Base-by-base conservation (phyloP, 192 early-diverging fungal species). In the Backusella sp. region DNA sequence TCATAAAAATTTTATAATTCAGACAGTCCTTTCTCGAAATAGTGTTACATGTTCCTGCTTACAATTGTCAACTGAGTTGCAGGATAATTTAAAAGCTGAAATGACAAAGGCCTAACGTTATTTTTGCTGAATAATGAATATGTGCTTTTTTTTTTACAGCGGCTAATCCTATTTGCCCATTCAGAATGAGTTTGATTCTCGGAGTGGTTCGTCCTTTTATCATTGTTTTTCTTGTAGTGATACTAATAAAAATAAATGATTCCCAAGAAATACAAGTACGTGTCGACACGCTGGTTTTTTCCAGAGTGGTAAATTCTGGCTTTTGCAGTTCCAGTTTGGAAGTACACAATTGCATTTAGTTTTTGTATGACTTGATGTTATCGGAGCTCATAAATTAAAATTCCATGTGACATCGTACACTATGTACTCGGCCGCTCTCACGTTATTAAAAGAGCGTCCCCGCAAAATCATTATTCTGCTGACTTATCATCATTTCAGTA, bases 401-500 rank as follows among this genome's bases (percentile, higher is more conserved):
- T 62, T 62, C 56, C 56, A 62, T 62, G 56, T 62, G 56, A 62
- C 56, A 62, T 62, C 56, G 21, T 26, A 23, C 2, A 8, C 12
- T 7, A 6, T 49, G 46, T 30, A 4, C 12, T 5, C 6, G 26
- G 1, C 9, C 28, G 17, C 66, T 68, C 66, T 68, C 66, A 68
- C 66, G 66, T 68, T 35, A 36, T 68, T 68, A 19, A 35, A 68
- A 49, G 39, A 44, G 70, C 26, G 44, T 17, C 23, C 70, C 21
- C 70, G 39, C 21, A 71, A 70, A 49, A 71, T 7, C 39, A 17
- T 30, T 71, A 49, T 71, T 71, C 28, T 71, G 70, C 70, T 71
- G 70, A 71, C 70, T 49, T 49, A 71, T 69, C 68, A 37, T 69
- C 21, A 49, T 69, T 69, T 69, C 68, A 69, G 68, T 69, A 37